Evolutionary conservation across 73 alveolate species (phyloP), one percentile per base, ranked within the genome.

Genomic region (Paramecium sonneborni): DNA sequence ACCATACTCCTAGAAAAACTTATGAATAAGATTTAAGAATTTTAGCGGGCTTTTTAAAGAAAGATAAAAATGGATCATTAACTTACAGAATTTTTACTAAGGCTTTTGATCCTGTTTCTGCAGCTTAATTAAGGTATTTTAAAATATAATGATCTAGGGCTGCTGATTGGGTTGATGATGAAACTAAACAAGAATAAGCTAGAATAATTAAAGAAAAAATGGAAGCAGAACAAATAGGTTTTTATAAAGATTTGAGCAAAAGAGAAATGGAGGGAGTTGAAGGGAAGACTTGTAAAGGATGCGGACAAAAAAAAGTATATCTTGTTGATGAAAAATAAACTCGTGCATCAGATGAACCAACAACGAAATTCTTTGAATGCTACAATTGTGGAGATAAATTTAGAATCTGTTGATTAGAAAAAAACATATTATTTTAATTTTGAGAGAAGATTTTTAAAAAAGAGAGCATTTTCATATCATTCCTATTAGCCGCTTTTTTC

Each of bases 281-380:
- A 18, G 92, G 92, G 2, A 72, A 85, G 48, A 18, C 24, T 12
- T 85, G 92, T 20, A 85, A 85, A 26, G 92, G 72, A 23, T 85
- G 92, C 30, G 79, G 79, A 38, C 41, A 56, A 30, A 85, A 35
- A 12, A 85, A 67, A 26, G 92, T 72, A 0, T 85, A 56, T 72
- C 30, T 85, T 12, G 92, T 85, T 0, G 79, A 85, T 15, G 92
- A 85, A 57, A 28, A 56, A 23, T 20, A 85, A 32, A 85, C 92
- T 23, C 85, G 92, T 28, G 74, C 92, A 24, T 85, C 92, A 6
- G 92, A 85, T 85, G 92, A 85, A 56, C 92, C 92, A 5, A 85
- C 79, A 38, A 85, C 92, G 20, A 67, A 72, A 56, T 85, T 85
- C 55, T 56, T 85, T 67, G 92, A 85, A 56, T 85, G 92, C 85